These are phyloP conservation scores for Ottelia alismoides DNA, from an alignment of 106 monocot genomes.

Conservation along the genomic window DNA sequence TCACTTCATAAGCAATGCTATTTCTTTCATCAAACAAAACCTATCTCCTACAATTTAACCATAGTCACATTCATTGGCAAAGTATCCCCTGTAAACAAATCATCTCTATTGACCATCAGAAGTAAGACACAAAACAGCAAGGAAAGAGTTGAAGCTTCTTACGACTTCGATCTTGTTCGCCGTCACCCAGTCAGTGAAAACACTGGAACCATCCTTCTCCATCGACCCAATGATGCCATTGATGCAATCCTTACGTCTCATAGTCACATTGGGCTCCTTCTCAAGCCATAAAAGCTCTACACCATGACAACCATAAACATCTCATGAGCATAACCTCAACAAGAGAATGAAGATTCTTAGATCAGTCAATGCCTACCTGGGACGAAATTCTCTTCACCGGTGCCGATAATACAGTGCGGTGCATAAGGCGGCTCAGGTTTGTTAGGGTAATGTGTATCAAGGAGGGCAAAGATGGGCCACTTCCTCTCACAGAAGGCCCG, in stretches of 20 bases:
- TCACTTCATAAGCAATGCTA: too few species aligned
- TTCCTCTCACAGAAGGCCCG: slow-evolving; percentile 52
- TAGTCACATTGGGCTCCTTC: slow-evolving; percentile 50
- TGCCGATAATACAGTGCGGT: slow-evolving; percentile 81
- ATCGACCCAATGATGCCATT: slow-evolving; percentile 61
- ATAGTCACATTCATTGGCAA: too few species aligned
- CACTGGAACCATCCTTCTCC: slow-evolving; percentile 69
- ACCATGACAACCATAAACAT: too few species aligned
- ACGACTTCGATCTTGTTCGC: slow-evolving; percentile 47
- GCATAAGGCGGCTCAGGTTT: slow-evolving; percentile 84
- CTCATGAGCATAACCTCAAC: too few species aligned
- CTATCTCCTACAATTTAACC: too few species aligned
- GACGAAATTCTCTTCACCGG: slow-evolving; percentile 77
- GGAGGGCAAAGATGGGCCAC: slow-evolving; percentile 80
- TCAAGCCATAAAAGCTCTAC: slow-evolving; percentile 81
- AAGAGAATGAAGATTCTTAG: too few species aligned
- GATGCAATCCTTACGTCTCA: slow-evolving; percentile 69
- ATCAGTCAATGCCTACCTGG: too few species aligned
- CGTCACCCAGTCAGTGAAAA: slow-evolving; percentile 64
- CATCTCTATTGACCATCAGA: too few species aligned
- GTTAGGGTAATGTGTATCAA: slow-evolving; percentile 73
- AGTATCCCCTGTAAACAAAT: too few species aligned
- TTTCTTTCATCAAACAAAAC: too few species aligned
- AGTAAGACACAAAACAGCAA: too few species aligned
- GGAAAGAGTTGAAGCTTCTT: too few species aligned